Conservation (phyloP, 2,329 filamentous ascomycete genomes). For the Ascochyta koolunga region DNA sequence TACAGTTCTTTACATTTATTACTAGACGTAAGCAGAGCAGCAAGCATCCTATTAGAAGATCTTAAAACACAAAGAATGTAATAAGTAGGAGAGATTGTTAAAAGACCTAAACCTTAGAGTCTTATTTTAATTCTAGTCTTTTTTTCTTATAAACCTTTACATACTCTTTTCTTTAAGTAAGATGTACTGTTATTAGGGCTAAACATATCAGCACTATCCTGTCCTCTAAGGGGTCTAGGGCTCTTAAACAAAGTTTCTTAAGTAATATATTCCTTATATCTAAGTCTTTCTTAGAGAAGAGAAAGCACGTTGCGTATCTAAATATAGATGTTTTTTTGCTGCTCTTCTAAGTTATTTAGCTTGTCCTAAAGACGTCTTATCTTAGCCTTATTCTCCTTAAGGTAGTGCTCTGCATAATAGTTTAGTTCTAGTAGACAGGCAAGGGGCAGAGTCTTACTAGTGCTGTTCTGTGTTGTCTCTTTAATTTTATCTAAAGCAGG, state of each 20-base stretch:
- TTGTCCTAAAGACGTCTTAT: too few species aligned
- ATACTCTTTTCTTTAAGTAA: neutral
- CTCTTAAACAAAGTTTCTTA: neutral
- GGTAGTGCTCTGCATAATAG: too few species aligned
- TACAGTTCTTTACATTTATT: constrained; percentile 15
- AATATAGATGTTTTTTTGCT: neutral
- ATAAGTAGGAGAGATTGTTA: neutral
- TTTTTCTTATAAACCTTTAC: neutral
- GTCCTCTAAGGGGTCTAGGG: neutral
- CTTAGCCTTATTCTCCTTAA: too few species aligned
- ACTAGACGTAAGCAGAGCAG: constrained; percentile 7
- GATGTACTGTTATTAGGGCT: neutral
- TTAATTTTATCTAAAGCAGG: too few species aligned
- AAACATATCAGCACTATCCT: neutral
- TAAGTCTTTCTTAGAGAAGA: neutral
- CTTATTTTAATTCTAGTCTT: neutral
- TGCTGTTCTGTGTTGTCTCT: too few species aligned
- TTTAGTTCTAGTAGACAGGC: too few species aligned
- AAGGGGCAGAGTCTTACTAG: too few species aligned
- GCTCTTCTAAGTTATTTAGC: too few species aligned
- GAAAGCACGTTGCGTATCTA: neutral
- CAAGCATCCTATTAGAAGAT: neutral
- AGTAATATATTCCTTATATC: neutral
- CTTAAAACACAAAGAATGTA: neutral
- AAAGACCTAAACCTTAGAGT: neutral